Percentiles rank a stretch among this genome's conserved stretches.
Conservation (phyloP, 2,329 filamentous ascomycete genomes). For the Exophiala aquamarina region DNA sequence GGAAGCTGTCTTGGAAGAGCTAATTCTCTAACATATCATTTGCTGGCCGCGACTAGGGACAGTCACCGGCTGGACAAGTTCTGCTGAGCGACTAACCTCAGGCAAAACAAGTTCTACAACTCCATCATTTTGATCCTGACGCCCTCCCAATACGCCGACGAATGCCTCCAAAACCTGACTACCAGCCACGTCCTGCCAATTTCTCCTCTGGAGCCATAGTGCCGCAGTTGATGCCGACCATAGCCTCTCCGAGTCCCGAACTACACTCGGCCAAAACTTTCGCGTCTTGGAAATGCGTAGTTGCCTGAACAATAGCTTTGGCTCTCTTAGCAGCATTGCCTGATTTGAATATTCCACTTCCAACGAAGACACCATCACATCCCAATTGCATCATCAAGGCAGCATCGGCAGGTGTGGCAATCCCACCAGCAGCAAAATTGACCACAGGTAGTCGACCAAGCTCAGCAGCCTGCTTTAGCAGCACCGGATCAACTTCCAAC, state of each 20-base stretch:
- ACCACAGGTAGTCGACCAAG: conserved; percentile 88
- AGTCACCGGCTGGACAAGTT: too few species aligned
- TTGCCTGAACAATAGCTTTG: conserved; percentile 90
- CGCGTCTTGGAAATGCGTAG: conserved; percentile 84
- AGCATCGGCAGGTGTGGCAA: conserved; percentile 97
- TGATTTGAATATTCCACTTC: conserved; percentile 95
- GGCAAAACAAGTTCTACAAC: not conserved
- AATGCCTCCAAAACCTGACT: conserved; percentile 27
- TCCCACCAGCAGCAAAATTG: conserved; percentile 96
- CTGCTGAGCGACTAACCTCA: too few species aligned
- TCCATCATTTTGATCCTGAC: not conserved
- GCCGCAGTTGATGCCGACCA: conserved; percentile 90
- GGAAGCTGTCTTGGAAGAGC: conserved; percentile 82
- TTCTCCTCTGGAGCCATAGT: conserved; percentile 77
- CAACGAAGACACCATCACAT: conserved; percentile 97
- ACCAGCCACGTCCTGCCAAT: conserved; percentile 85
- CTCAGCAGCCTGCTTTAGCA: conserved; percentile 84
- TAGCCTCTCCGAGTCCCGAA: conserved; percentile 89
- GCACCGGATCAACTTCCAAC: conserved; percentile 71
- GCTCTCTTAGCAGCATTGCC: conserved; percentile 87
- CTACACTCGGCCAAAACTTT: conserved; percentile 84
- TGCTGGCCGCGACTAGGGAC: too few species aligned
- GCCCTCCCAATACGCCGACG: not conserved
- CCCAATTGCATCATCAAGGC: conserved; percentile 99
- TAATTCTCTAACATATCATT: conserved; percentile 35